Base-by-base conservation (phyloP, 176 grass and related monocot species). In the Lolium rigidum region DNA sequence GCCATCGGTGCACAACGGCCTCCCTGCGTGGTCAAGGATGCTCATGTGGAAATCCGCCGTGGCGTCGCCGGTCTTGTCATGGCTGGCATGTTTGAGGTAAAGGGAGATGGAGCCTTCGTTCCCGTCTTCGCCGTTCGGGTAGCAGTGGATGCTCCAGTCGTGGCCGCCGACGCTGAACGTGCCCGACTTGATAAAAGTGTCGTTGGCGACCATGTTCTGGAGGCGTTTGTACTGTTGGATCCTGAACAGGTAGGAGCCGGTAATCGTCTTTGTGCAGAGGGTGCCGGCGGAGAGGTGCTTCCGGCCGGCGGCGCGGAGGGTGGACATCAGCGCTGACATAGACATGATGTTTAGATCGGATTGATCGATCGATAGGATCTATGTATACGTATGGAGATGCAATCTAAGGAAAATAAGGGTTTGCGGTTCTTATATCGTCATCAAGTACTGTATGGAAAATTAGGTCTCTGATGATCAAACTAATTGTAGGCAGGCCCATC, bases 161-260 rank as follows among this genome's bases (percentile, higher is more conserved):
- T 43, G 76, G 20, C 76, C 76, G 55, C 76, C 76, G 18, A 43
- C 76, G 76, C n/a, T 1, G 76, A 79, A 78, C 10, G 20, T 22
- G 0, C 20, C 38, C 9, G 55, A 78, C 11, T 57, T 6, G 11
- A 60, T 43, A 11, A 6, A 12, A 5, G 35, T 9, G 55, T 18
- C 76, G 7, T 57, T 78, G 52, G 0, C 17, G 35, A 78, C 2
- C 54, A 78, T 59, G 9, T 26, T 59, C 54, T 59, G 6, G 6
- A 50, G 57, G 54, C 44, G 20, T 17, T 5, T 44, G 77, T 25
- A 78, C 55, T 59, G 54, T 4, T 78, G 20, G 37, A 78, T 78
- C 55, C 37, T 60, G 76, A 78, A 59, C 11, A 60, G 31, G 76
- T 78, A 59, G 35, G 76, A 60, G 35, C 76, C 76, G 5, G 37